Conservation (phyloP, 2,329 filamentous ascomycete genomes). For the Cyphellophora europaea region DNA sequence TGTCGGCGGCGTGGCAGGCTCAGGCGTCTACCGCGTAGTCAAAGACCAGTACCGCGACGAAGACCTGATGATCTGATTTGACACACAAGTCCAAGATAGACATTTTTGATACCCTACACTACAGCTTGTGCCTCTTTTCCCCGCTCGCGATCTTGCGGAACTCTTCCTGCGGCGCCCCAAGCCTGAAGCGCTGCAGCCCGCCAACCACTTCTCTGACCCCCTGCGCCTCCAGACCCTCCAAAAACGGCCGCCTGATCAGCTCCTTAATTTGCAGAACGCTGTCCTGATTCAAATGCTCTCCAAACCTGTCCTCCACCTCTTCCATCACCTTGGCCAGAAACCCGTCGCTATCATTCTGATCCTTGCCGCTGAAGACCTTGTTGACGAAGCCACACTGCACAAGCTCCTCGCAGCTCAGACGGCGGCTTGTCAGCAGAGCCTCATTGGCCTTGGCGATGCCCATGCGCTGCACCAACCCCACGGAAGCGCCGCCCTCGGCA, state of each 20-base stretch:
- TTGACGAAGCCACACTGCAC: constrained; percentile 75
- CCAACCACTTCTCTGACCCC: constrained; percentile 79
- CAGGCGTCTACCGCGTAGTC: constrained; percentile 50
- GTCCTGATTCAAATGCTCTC: constrained; percentile 67
- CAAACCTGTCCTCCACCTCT: constrained; percentile 74
- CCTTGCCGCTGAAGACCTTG: constrained; percentile 57
- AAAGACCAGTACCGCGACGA: constrained; percentile 57
- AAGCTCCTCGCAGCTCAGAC: constrained; percentile 64
- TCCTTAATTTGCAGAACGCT: constrained; percentile 78
- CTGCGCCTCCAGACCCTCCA: constrained; percentile 63
- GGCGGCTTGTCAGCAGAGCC: constrained; percentile 81
- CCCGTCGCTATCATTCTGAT: constrained; percentile 52
- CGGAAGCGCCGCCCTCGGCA: constrained; percentile 72
- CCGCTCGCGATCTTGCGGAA: constrained; percentile 77
- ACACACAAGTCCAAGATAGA: background rate
- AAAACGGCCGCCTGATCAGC: constrained; percentile 65
- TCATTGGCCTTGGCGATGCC: constrained; percentile 80
- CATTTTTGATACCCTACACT: constrained; percentile 14
- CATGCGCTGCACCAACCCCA: constrained; percentile 69
- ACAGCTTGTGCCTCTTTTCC: constrained; percentile 92
- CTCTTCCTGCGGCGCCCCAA: constrained; percentile 76
- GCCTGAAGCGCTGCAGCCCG: constrained; percentile 70
- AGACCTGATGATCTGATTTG: constrained; percentile 42
- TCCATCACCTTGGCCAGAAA: constrained; percentile 64
- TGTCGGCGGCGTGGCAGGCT: constrained; percentile 52